phyloP scores from a whole-genome alignment of 1,139 yeast species.

The Suhomyces choctaworum region DNA sequence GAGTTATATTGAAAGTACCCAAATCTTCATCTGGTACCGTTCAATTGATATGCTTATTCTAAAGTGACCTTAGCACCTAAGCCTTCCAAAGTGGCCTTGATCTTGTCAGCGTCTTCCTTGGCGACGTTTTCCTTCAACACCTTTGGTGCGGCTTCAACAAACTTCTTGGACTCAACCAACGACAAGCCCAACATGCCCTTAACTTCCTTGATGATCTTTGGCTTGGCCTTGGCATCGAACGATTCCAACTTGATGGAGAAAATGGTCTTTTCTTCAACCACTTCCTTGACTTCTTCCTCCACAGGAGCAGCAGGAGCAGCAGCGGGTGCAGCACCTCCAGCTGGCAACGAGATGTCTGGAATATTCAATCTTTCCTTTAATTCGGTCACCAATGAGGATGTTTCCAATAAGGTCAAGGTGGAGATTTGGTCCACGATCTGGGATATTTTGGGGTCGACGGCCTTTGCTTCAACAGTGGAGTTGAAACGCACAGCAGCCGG shows the following conservation, averaged over 20 bases:
- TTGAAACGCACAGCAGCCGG: conserved; percentile 46
- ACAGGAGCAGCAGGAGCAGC: conserved; percentile 72
- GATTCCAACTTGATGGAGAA: conserved; percentile 90
- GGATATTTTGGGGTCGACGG: conserved; percentile 85
- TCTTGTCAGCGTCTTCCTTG: conserved; percentile 89
- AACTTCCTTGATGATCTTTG: conserved; percentile 96
- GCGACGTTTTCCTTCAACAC: conserved; percentile 81
- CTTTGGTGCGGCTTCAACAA: conserved; percentile 97
- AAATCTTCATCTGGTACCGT: too few relatives aligned
- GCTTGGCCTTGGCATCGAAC: conserved; percentile 92
- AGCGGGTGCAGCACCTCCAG: conserved; percentile 62
- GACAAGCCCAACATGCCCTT: conserved; percentile 89
- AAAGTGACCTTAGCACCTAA: conserved; percentile 90
- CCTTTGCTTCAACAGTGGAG: conserved; percentile 47
- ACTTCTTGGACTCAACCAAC: conserved; percentile 94
- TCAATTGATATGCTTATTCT: conserved; percentile 62
- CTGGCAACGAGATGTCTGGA: conserved; percentile 89
- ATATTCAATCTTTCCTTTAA: conserved; percentile 85
- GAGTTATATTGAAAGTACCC: too few relatives aligned
- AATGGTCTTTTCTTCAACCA: conserved; percentile 88
- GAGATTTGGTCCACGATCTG: conserved; percentile 90
- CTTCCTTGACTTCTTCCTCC: conserved; percentile 77
- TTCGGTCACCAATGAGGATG: conserved; percentile 79
- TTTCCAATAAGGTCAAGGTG: conserved; percentile 83
- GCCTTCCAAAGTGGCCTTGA: conserved; percentile 88